Base-by-base conservation (phyloP, 441 rosid genomes). In the Erodium texanum region DNA sequence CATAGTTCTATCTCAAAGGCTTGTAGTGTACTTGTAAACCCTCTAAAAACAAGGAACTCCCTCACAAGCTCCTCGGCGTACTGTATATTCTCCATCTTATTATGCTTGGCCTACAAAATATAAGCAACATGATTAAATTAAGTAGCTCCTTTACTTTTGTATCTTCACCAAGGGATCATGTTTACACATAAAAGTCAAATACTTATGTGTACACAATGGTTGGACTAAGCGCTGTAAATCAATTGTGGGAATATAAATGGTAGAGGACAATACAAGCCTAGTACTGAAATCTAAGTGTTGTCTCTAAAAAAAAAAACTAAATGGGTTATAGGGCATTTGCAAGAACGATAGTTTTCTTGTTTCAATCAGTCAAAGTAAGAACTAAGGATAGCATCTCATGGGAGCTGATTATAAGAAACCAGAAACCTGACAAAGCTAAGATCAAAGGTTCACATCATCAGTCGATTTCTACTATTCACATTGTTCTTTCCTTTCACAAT, bases 21-120 rank as follows among this genome's bases (percentile, higher is more conserved):
- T 76, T 82, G 93, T 56, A 87, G 73, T 65, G 88, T 75, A 54
- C 63, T 76, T 0, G 87, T 82, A 74, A 87, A 87, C 38, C 93
- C 93, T 73, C 90, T 77, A 68, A 87, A 87, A 29, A 84, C 79
- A n/a, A 85, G 85, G 76, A 81, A 87, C 70, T 87, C 93, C 75
- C 84, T 78, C 73, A 85, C 89, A 50, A 87, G 78, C 80, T 85
- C 90, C 78, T 84, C 92, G 5, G 84, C 89, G 68, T 75, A 85
- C 71, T 72, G 85, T 86, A 85, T 83, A 32, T 83, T 87, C 83
- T 87, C 89, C 92, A 87, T 87, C 52, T 34, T 70, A 56, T 1
- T 27, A 4, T 27, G 67, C 73, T 67, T 66, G 54, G 10, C 38
- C 58, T 64, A 34, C 12, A 18, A 18, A 38, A 58, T 45, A 45